Percentiles rank a stretch among this genome's conserved stretches.
Conservation (phyloP, 1,139 yeast species). For the Pichia sp. region DNA sequence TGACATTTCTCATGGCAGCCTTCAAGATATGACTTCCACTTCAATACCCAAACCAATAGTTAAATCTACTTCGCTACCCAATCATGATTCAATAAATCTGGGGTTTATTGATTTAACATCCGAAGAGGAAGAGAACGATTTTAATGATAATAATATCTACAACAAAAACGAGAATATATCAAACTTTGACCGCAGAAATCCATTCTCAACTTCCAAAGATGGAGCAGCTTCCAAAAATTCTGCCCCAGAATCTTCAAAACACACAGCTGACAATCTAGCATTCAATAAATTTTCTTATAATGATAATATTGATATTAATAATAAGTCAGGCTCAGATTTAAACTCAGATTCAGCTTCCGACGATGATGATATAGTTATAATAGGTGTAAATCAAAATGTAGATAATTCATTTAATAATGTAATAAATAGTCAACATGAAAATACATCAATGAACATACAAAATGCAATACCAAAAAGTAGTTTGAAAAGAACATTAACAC, state of each 20-base stretch:
- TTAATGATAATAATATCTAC: neutral
- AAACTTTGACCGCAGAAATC: neutral
- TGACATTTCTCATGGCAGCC: neutral
- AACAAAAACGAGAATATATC: neutral
- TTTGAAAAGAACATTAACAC: neutral
- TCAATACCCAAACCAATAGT: neutral
- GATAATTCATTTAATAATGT: neutral
- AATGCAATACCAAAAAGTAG: neutral
- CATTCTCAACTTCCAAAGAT: neutral
- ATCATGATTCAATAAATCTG: neutral
- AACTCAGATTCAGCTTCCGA: neutral
- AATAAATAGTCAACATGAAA: neutral
- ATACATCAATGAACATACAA: neutral
- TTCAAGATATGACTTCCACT: neutral
- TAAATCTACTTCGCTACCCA: neutral
- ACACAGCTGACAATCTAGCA: neutral
- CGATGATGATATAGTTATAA: constrained; percentile 17
- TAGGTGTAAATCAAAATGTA: constrained; percentile 7
- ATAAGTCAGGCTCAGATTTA: neutral
- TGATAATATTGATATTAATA: constrained; percentile 13
- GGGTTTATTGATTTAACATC: constrained; percentile 12
- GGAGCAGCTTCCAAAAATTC: neutral
- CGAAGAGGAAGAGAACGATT: constrained; percentile 11
- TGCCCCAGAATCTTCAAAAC: neutral
- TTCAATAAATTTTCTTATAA: constrained; percentile 10